Percentiles rank a stretch among this genome's conserved stretches.
phyloP scores from a whole-genome alignment of 345 rosid species.

The Eutrema yunnanense region DNA sequence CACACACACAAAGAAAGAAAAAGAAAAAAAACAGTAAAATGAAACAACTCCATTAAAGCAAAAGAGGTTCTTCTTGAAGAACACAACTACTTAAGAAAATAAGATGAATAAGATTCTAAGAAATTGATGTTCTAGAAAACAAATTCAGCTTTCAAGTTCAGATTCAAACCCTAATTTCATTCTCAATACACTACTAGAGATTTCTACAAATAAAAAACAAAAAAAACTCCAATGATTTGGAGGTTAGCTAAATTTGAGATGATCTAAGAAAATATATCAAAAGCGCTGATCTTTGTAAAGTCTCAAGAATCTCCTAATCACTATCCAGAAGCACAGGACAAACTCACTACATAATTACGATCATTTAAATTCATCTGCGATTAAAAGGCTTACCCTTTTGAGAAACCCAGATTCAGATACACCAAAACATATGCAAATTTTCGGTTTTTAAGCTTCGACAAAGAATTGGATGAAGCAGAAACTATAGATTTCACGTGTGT shows the following conservation, averaged over 20 bases:
- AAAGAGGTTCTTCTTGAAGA: slow-evolving; percentile 1
- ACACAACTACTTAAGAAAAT: not conserved
- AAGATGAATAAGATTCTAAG: not conserved
- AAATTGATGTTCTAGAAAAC: not conserved
- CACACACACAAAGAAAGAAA: not conserved
- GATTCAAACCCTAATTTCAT: not conserved
- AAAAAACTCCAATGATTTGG: not conserved
- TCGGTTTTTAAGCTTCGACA: not conserved
- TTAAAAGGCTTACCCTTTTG: slow-evolving; percentile 4
- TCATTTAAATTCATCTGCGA: not conserved
- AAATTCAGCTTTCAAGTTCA: not conserved
- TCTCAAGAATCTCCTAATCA: not conserved
- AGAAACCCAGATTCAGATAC: slow-evolving; percentile 2
- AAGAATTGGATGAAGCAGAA: not conserved
- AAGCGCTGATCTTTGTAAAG: not conserved
- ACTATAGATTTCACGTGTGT: not conserved
- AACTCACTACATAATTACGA: not conserved
- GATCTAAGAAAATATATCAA: not conserved
- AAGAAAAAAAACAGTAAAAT: not conserved
- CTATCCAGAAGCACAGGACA: not conserved
- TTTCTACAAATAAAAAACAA: not conserved
- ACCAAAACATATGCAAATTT: not conserved
- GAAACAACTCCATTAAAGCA: not conserved
- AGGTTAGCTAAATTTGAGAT: not conserved
- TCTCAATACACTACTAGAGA: not conserved